Conservation (phyloP, 441 rosid genomes). For the Brassica balearica region DNA sequence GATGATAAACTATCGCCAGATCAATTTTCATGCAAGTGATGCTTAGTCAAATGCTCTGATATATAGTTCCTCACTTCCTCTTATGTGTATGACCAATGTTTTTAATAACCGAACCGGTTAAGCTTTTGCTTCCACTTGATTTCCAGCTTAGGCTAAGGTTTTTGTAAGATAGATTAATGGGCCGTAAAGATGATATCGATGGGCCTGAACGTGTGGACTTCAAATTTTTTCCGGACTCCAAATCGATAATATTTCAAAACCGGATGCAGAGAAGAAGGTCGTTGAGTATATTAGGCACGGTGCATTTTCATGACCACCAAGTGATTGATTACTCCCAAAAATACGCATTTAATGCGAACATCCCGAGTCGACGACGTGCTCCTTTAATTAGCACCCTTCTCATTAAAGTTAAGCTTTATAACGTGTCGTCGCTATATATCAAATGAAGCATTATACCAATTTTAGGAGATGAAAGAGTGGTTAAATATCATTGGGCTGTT, state of each 20-base stretch:
- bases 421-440: slow-evolving; percentile 31
- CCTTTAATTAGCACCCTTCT: background rate
- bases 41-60: no score
- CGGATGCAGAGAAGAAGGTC: background rate
- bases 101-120: background rate
- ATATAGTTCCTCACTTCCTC: background rate
- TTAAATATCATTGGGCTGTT: background rate
- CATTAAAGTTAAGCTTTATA: slow-evolving; percentile 1
- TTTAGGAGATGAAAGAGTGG: background rate
- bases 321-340: background rate
- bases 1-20: background rate
- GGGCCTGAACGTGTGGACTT: no score
- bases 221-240: background rate
- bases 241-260: background rate
- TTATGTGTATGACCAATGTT: no score
- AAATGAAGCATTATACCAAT: background rate
- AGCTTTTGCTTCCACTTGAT: background rate
- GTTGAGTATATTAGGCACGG: background rate
- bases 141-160: no score
- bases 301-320: slow-evolving; percentile 12
- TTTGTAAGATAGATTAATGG: background rate
- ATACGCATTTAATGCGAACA: slow-evolving; percentile 18
- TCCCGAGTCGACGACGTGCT: slow-evolving; percentile 34
- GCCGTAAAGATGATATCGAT: no score
- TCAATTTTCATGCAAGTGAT: no score